phyloP scores from a whole-genome alignment of 2,329 filamentous ascomycete species.

The Aureobasidium sp. region DNA sequence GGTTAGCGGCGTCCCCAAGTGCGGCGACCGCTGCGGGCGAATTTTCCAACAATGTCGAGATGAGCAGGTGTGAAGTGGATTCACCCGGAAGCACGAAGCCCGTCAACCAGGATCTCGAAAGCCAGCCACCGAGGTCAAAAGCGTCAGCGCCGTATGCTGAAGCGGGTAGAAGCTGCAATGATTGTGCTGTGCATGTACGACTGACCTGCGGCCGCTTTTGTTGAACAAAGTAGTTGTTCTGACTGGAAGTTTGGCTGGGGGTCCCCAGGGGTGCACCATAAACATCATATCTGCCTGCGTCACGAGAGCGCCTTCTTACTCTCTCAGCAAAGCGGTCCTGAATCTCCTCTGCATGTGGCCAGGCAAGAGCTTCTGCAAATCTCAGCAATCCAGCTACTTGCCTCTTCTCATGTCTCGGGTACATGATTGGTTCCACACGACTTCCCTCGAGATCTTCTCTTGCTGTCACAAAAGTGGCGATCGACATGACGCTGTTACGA shows the following conservation, averaged over 20 bases:
- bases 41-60: constrained; percentile 51
- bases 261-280: constrained; percentile 35
- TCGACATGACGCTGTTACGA: constrained; percentile 24
- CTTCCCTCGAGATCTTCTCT: constrained; percentile 19
- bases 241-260: constrained; percentile 22
- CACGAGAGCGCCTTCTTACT: neutral
- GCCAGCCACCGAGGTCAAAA: constrained; percentile 43
- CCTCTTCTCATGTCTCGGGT: constrained; percentile 31
- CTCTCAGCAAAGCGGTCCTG: constrained; percentile 8
- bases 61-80: constrained; percentile 47
- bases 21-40: constrained; percentile 41
- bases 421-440: constrained; percentile 24
- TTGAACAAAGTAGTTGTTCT: constrained; percentile 14
- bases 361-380: constrained; percentile 45
- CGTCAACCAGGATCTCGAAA: constrained; percentile 49
- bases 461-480: constrained; percentile 23
- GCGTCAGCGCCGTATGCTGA: neutral
- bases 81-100: constrained; percentile 51
- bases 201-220: constrained; percentile 15
- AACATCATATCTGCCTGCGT: constrained; percentile 26
- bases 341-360: constrained; percentile 35
- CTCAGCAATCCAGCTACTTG: constrained; percentile 46
- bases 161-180: constrained; percentile 15
- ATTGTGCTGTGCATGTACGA: constrained; percentile 11
- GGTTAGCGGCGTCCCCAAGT: constrained; percentile 45